Percentiles rank a stretch among this genome's conserved stretches.
Conservation (phyloP, 306 rosid genomes). For the Castanopsis chinensis region DNA sequence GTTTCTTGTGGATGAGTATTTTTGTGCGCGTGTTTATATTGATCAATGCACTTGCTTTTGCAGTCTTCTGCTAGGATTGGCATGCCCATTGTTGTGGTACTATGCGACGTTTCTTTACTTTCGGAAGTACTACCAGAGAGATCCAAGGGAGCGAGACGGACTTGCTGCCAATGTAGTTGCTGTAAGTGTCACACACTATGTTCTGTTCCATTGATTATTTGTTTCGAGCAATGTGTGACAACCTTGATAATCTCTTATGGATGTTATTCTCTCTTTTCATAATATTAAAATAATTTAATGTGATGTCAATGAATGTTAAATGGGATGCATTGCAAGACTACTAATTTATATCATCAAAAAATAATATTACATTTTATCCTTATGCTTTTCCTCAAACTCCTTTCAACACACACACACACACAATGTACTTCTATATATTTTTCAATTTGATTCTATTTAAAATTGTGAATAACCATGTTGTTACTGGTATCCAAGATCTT, state of each 20-base stretch:
- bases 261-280: background rate
- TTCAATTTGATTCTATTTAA: background rate
- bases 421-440: background rate
- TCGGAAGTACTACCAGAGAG: constrained; percentile 69
- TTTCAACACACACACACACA: background rate
- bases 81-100: constrained; percentile 81
- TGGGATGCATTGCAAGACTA: too few relatives aligned
- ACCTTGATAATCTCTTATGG: background rate
- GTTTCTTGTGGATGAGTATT: background rate
- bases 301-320: too few relatives aligned
- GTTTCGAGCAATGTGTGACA: background rate
- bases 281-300: too few relatives aligned
- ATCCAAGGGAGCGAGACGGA: constrained; percentile 96
- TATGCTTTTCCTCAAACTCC: background rate
- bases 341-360: too few relatives aligned
- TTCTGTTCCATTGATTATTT: background rate
- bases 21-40: too few relatives aligned
- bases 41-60: background rate
- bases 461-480: background rate
- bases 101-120: constrained; percentile 78
- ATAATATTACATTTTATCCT: background rate
- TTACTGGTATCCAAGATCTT: background rate
- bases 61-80: constrained; percentile 85
- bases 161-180: constrained; percentile 89
- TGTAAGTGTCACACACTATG: constrained; percentile 37